These are phyloP conservation scores for Boletus sensibilis DNA, from an alignment of 768 basidiomycete genomes.

Conservation along the genomic window DNA sequence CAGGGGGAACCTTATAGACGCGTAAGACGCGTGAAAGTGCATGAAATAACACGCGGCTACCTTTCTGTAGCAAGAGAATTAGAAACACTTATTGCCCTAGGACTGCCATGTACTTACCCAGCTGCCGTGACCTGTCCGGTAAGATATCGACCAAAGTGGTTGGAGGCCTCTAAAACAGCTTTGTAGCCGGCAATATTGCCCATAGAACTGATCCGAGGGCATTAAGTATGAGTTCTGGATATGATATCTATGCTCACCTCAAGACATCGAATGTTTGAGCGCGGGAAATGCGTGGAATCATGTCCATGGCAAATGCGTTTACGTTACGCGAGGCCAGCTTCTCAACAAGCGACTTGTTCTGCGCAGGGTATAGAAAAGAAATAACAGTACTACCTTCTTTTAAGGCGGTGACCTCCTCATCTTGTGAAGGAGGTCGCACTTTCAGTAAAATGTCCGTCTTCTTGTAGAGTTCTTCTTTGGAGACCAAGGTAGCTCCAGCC, in stretches of 20 bases:
- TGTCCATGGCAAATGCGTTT: slow-evolving; percentile 86
- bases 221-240: not conserved
- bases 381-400: slow-evolving; percentile 78
- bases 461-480: slow-evolving; percentile 65
- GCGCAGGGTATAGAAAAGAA: slow-evolving; percentile 80
- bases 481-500: slow-evolving; percentile 78
- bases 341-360: slow-evolving; percentile 76
- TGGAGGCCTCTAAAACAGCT: slow-evolving; percentile 86
- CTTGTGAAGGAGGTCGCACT: slow-evolving; percentile 72
- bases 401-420: slow-evolving; percentile 58
- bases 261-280: slow-evolving; percentile 89
- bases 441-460: slow-evolving; percentile 79
- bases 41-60: slow-evolving; percentile 24
- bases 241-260: slow-evolving; percentile 46
- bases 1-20: slow-evolving; percentile 67
- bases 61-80: slow-evolving; percentile 36
- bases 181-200: slow-evolving; percentile 95
- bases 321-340: slow-evolving; percentile 62
- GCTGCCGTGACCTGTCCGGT: slow-evolving; percentile 92
- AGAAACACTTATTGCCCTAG: slow-evolving; percentile 8
- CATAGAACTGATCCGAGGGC: slow-evolving; percentile 63
- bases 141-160: slow-evolving; percentile 84
- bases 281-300: slow-evolving; percentile 88
- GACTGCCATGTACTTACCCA: slow-evolving; percentile 52
- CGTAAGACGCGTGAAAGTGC: slow-evolving; percentile 17